phyloP scores from a whole-genome alignment of 257 asterid genomes.

The Petunia secreta region DNA sequence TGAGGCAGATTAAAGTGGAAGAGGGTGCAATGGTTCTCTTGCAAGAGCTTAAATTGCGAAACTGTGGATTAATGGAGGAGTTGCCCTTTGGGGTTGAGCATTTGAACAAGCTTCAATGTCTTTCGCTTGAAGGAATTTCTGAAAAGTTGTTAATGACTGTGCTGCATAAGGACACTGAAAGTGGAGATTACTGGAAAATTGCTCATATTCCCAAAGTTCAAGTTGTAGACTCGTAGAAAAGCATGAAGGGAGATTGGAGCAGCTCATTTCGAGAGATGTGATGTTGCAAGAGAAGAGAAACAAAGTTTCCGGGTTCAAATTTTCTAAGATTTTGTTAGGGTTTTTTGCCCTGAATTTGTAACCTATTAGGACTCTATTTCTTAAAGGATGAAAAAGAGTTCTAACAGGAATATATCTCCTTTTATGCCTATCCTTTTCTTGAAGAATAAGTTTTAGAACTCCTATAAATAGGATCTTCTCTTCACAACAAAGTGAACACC shows the following conservation, averaged over 20 bases:
- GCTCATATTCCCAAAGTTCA: neutral
- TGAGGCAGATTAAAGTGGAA: constrained; percentile 35
- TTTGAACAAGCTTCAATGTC: neutral
- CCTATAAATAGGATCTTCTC: too few relatives aligned
- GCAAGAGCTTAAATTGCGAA: constrained; percentile 4
- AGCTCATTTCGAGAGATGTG: too few relatives aligned
- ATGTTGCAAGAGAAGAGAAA: too few relatives aligned
- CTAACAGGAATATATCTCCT: too few relatives aligned
- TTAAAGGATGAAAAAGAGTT: too few relatives aligned
- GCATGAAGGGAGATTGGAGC: neutral
- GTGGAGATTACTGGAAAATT: constrained; percentile 9
- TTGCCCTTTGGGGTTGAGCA: neutral
- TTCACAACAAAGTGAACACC: too few relatives aligned
- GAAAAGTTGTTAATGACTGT: neutral
- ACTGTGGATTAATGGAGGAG: constrained; percentile 2
- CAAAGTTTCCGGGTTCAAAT: too few relatives aligned
- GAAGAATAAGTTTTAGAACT: too few relatives aligned
- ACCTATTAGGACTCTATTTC: too few relatives aligned
- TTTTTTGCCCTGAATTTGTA: too few relatives aligned
- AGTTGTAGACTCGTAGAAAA: neutral
- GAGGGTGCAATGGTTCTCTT: constrained; percentile 38
- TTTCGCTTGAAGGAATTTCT: neutral
- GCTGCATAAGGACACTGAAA: neutral
- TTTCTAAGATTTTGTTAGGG: too few relatives aligned
- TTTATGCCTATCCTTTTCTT: too few relatives aligned